These are phyloP conservation scores for Dactylonectria macrodidyma DNA, from an alignment of 2,329 filamentous ascomycete genomes.

Conservation along the genomic window DNA sequence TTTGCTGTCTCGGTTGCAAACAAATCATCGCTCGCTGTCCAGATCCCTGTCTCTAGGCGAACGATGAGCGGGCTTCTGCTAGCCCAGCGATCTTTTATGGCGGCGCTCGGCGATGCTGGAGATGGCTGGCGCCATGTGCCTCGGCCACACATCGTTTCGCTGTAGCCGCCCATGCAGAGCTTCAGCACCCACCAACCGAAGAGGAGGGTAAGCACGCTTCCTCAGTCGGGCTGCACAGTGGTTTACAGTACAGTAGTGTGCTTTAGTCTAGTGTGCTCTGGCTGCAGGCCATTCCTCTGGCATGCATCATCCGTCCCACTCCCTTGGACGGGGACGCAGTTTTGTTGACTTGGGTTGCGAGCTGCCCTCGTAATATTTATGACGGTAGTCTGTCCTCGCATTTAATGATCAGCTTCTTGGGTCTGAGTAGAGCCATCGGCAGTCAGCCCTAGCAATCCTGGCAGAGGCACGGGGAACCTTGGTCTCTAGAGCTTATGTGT, in stretches of 20 bases:
- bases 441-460: constrained; percentile 5
- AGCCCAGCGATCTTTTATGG: constrained; percentile 23
- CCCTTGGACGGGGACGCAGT: background rate
- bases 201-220: constrained; percentile 23
- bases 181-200: constrained; percentile 14
- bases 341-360: constrained; percentile 11
- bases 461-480: constrained; percentile 8
- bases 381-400: background rate
- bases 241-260: constrained; percentile 18
- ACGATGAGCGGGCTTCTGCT: constrained; percentile 19
- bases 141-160: constrained; percentile 41
- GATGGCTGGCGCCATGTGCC: constrained; percentile 9
- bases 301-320: background rate
- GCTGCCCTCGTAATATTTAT: constrained; percentile 3
- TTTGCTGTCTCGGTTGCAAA: constrained; percentile 8
- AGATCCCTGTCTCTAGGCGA: constrained; percentile 35
- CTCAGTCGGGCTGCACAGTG: constrained; percentile 30
- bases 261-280: constrained; percentile 11
- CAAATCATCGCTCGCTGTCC: constrained; percentile 17
- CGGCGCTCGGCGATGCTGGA: background rate
- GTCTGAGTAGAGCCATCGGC: background rate
- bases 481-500: constrained; percentile 26
- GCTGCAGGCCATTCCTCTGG: constrained; percentile 18
- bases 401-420: background rate
- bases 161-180: constrained; percentile 43